Evolutionary conservation across 1,284 basidiomycete species (phyloP), one percentile per base, ranked within the genome.

Genomic region (Ustilago tritici): DNA sequence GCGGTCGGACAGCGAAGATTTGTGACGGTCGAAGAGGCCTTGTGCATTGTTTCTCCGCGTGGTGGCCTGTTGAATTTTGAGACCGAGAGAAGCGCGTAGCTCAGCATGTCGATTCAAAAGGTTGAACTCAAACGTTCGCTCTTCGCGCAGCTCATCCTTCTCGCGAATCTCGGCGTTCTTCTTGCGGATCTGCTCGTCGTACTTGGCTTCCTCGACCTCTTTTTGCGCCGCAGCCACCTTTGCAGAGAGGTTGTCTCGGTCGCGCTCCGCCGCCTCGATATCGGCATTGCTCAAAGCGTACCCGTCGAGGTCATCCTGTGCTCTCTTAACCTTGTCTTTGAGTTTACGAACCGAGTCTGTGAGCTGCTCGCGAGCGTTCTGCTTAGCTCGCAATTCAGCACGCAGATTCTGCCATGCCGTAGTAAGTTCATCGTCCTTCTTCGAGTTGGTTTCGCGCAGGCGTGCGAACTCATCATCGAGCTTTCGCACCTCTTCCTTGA

Each of bases 41-140:
- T 80, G 68, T 2, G 76, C 76, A 17, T 32, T 65, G 61, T 34
- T 68, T 19, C 53, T 41, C 32, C 68, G 58, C 35, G 55, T 67
- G n/a, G 38, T 41, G 4, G 62, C 54, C 49, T 77, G 66, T 38
- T 76, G 63, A 60, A 56, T 65, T 64, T 94, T 93, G 71, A 97
- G 85, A 46, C 92, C 90, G 53, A 98, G 87, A 79, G 91, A 92
- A 1, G 95, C 95, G 43, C 95, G 89, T 1, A 91, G 88, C 72
- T 95, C 93, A 0, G 93, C 92, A 84, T 98, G 94, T 43, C 91
- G 85, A 81, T 92, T 95, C 68, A 98, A 87, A 1, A 89, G 87
- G 38, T 90, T 89, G 54, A 96, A 88, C 79, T 98, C 95, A 0
- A 87, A 79, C 65, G 91, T 93, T 63, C 95, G 87, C 31, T 87